Evolutionary conservation across 2,329 filamentous ascomycete genomes (phyloP).

Genomic region (Fusarium zealandicum): DNA sequence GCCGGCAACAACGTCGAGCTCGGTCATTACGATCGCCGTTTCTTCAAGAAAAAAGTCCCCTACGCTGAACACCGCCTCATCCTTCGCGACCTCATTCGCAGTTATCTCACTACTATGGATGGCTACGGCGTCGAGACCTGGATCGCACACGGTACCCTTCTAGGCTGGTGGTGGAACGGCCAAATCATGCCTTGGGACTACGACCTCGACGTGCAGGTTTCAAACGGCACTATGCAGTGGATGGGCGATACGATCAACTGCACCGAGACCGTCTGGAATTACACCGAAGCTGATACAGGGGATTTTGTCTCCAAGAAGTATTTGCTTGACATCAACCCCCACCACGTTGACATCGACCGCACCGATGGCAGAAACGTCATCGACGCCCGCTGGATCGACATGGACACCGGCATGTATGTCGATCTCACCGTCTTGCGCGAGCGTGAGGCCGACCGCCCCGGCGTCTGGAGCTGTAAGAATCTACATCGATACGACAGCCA

Average conservation of each 20-base stretch:
- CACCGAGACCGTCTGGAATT: constrained; percentile 67
- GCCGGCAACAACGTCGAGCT: constrained; percentile 66
- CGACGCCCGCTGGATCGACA: constrained; percentile 84
- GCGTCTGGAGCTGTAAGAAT: constrained; percentile 82
- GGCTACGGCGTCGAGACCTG: constrained; percentile 77
- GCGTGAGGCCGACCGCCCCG: constrained; percentile 65
- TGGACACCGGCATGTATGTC: constrained; percentile 77
- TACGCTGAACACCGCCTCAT: constrained; percentile 72
- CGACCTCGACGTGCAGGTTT: constrained; percentile 84
- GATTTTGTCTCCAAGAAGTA: constrained; percentile 59
- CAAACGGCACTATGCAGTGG: constrained; percentile 68
- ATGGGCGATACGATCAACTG: constrained; percentile 73
- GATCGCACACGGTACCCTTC: constrained; percentile 83
- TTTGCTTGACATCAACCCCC: constrained; percentile 79
- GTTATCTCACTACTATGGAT: constrained; percentile 74
- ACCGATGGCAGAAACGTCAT: constrained; percentile 80
- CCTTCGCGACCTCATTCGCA: constrained; percentile 73
- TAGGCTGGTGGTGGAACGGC: constrained; percentile 91
- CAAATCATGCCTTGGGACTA: constrained; percentile 83
- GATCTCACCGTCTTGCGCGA: constrained; percentile 82
- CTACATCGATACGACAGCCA: constrained; percentile 72
- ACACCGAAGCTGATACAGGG: constrained; percentile 51
- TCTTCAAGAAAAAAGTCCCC: constrained; percentile 67
- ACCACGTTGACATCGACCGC: constrained; percentile 65
- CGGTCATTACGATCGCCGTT: constrained; percentile 78